phyloP scores from a whole-genome alignment of 371 early-diverging fungal species.

The Coemansia sp. region DNA sequence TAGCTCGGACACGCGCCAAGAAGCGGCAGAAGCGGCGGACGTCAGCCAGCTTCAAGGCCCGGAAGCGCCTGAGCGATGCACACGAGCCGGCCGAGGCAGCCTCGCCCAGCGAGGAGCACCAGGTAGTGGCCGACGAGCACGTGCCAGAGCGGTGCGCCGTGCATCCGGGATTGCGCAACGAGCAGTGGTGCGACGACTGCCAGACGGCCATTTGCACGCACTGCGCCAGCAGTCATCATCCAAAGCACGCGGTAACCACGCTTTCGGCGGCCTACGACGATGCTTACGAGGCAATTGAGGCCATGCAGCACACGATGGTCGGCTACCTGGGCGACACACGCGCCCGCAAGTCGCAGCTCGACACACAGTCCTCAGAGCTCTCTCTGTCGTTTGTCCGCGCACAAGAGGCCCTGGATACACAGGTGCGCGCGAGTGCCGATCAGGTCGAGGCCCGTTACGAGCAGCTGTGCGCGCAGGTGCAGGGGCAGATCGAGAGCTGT shows the following conservation, averaged over 20 bases:
- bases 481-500: slow-evolving; percentile 5
- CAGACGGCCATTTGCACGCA: slow-evolving; percentile 31
- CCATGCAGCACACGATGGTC: slow-evolving; percentile 26
- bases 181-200: slow-evolving; percentile 44
- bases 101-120: too few species aligned
- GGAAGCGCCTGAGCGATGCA: not conserved
- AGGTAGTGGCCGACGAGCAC: not conserved
- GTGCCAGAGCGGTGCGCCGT: slow-evolving; percentile 30
- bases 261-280: slow-evolving; percentile 47
- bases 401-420: slow-evolving; percentile 7
- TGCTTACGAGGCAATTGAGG: slow-evolving; percentile 37
- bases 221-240: slow-evolving; percentile 20
- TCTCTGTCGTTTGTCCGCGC: slow-evolving; percentile 7
- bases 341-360: slow-evolving; percentile 20
- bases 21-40: slow-evolving; percentile 4
- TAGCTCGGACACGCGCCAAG: not conserved
- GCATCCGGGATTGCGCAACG: slow-evolving; percentile 45
- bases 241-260: slow-evolving; percentile 19
- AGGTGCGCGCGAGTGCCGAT: slow-evolving; percentile 5
- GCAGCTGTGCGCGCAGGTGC: not conserved
- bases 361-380: slow-evolving; percentile 7
- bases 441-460: not conserved
- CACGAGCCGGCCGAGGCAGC: not conserved
- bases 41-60: not conserved
- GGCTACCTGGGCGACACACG: slow-evolving; percentile 29